Percentiles rank a stretch among this genome's conserved stretches.
These are phyloP conservation scores for Pulicaria dysenterica DNA, from an alignment of 129 eudicot genomes.

Conservation along the genomic window DNA sequence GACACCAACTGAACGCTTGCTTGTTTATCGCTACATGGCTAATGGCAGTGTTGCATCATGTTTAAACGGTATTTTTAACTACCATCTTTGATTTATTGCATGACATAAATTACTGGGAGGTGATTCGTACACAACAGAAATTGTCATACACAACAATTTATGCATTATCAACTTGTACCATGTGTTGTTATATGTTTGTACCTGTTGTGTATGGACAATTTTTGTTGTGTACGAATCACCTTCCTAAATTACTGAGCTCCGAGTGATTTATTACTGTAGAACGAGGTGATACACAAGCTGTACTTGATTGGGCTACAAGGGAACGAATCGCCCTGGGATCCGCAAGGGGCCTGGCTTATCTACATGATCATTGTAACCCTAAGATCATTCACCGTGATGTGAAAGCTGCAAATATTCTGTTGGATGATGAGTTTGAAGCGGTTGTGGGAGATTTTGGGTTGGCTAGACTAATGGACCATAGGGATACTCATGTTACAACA, in stretches of 20 bases:
- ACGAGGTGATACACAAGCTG: constrained; percentile 50
- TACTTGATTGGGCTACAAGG: constrained; percentile 78
- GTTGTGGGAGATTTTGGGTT: constrained; percentile 93
- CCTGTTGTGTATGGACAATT: no score
- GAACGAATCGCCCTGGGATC: constrained; percentile 73
- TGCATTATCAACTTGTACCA: no score
- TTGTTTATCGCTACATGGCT: constrained; percentile 84
- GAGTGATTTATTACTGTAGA: constrained; percentile 40
- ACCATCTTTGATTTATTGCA: constrained; percentile 2
- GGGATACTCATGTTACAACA: constrained; percentile 95
- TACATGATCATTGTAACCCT: constrained; percentile 86
- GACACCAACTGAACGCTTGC: constrained; percentile 85
- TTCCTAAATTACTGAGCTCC: not conserved
- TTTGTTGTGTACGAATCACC: no score
- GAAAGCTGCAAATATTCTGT: constrained; percentile 84
- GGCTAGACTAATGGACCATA: constrained; percentile 86
- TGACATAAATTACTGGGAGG: not conserved
- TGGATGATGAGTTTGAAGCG: constrained; percentile 94
- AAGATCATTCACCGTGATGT: constrained; percentile 92
- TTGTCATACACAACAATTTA: no score
- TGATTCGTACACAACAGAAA: no score
- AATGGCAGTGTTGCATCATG: constrained; percentile 93
- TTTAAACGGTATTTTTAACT: constrained; percentile 4
- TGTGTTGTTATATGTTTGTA: no score
- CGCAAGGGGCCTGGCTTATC: constrained; percentile 82